Evolutionary conservation across 108 stramenopile species (phyloP), one percentile per base, ranked within the genome.

Genomic region (Aureococcus anophagefferens): DNA sequence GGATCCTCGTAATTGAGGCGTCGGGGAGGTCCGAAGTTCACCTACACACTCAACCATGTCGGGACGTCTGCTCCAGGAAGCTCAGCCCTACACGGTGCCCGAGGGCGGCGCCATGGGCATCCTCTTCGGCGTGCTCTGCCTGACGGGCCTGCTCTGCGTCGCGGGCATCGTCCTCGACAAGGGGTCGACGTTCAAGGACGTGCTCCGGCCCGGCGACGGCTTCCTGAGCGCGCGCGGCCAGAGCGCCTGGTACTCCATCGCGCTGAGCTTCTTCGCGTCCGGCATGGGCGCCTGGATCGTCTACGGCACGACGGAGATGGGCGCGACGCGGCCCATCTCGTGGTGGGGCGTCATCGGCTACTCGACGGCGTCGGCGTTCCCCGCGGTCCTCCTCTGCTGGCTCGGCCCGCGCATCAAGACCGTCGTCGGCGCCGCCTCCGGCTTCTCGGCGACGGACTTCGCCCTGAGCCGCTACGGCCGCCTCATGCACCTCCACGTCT

Each of bases 201-300:
- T 59, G 0, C 51, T 59, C 7, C 51, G 51, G 51, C 51, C 51
- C 7, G 13, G 7, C 21, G 51, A 59, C 51, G 14, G 3, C 21
- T 59, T 59, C 51, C 14, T 59, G 51, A 9, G 7, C 7, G 51
- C 51, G 14, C 51, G 51, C 21, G 25, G 25, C 51, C 51, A 28
- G 21, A 9, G 3, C 51, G 25, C 1, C 21, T 59, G 51, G 51
- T 1, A 1, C 25, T 35, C 83, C 72, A 81, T 90, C 63, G 89
- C 85, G 45, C 68, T 90, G 62, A 74, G 72, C 68, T 90, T 82
- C 80, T 90, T 90, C 66, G 89, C 89, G 0, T 76, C 76, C 62
- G 86, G 86, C 32, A 90, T 90, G 89, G 84, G 87, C 32, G 87
- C 87, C 44, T 90, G 89, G 89, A 81, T 88, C 17, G 84, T 88